A percentile compares a stretch with the other conserved stretches of the same genome.
These are phyloP conservation scores for Schwanniomyces etchellsii DNA, from an alignment of 1,139 yeast species.

Conservation along the genomic window DNA sequence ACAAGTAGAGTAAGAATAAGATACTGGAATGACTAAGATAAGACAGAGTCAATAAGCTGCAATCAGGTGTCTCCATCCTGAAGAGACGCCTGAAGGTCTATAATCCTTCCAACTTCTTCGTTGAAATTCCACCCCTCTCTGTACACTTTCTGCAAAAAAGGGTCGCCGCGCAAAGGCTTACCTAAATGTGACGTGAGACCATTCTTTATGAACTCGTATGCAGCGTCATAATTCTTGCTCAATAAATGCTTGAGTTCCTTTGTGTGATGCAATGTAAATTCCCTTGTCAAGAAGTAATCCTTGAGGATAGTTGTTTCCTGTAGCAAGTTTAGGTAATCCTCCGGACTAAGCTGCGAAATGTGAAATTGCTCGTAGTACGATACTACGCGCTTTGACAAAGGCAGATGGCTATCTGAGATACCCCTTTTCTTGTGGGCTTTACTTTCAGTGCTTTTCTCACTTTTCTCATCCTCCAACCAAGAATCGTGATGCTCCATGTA, in stretches of 20 bases:
- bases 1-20: too few species aligned
- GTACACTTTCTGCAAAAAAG: slow-evolving; percentile 19
- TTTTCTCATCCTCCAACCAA: too few species aligned
- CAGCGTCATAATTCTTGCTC: slow-evolving; percentile 5
- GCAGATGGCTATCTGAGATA: too few species aligned
- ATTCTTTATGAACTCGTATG: slow-evolving; percentile 6
- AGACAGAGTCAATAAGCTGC: too few species aligned
- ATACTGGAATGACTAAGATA: too few species aligned
- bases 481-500: slow-evolving; percentile 18
- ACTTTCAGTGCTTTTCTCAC: slow-evolving; percentile 1
- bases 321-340: slow-evolving; percentile 26
- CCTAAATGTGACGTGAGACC: slow-evolving; percentile 7
- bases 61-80: too few species aligned
- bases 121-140: slow-evolving; percentile 12
- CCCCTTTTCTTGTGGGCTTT: not conserved
- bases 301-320: slow-evolving; percentile 19
- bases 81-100: too few species aligned
- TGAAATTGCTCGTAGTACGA: not conserved
- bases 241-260: slow-evolving; percentile 16
- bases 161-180: slow-evolving; percentile 19
- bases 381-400: not conserved
- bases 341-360: slow-evolving; percentile 11
- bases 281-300: slow-evolving; percentile 18
- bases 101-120: slow-evolving; percentile 11
- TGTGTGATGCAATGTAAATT: slow-evolving; percentile 24